Percentiles rank a stretch among this genome's conserved stretches.
Evolutionary conservation across 176 grass and related monocot genomes (phyloP).

Genomic region (Otatea glauca): DNA sequence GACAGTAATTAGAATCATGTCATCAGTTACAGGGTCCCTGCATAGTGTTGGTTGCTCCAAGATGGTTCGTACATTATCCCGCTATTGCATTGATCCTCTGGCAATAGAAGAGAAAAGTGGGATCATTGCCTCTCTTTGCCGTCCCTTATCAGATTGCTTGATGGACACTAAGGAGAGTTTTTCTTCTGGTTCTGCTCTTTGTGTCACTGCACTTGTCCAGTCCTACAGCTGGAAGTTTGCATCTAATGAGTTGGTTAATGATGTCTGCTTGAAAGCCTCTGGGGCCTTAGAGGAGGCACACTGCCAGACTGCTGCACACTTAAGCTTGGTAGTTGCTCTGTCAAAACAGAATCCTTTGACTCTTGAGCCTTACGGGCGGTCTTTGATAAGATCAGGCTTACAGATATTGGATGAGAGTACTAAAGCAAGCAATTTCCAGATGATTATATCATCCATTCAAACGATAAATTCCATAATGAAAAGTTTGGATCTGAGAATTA

Average conservation of each 20-base stretch:
- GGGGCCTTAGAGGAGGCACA: constrained; percentile 59
- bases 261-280: constrained; percentile 67
- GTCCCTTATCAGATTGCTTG: constrained; percentile 66
- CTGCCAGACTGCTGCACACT: constrained; percentile 52
- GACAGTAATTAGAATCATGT: constrained; percentile 47
- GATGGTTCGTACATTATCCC: constrained; percentile 53
- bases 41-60: constrained; percentile 54
- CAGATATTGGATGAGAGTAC: constrained; percentile 48
- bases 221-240: constrained; percentile 65
- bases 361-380: constrained; percentile 72
- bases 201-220: constrained; percentile 56
- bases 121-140: constrained; percentile 50
- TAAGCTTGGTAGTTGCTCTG: constrained; percentile 61
- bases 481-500: constrained; percentile 53
- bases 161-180: constrained; percentile 54
- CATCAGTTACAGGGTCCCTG: constrained; percentile 30
- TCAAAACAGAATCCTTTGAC: constrained; percentile 46
- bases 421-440: constrained; percentile 30
- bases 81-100: constrained; percentile 59
- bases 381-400: constrained; percentile 71
- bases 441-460: constrained; percentile 57
- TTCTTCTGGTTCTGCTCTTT: constrained; percentile 64
- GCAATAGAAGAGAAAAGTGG: constrained; percentile 51
- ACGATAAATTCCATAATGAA: constrained; percentile 70
- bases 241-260: constrained; percentile 59